Base-by-base conservation (phyloP, 2,329 filamentous ascomycete genomes). In the Tolypocladium ovalisporum region DNA sequence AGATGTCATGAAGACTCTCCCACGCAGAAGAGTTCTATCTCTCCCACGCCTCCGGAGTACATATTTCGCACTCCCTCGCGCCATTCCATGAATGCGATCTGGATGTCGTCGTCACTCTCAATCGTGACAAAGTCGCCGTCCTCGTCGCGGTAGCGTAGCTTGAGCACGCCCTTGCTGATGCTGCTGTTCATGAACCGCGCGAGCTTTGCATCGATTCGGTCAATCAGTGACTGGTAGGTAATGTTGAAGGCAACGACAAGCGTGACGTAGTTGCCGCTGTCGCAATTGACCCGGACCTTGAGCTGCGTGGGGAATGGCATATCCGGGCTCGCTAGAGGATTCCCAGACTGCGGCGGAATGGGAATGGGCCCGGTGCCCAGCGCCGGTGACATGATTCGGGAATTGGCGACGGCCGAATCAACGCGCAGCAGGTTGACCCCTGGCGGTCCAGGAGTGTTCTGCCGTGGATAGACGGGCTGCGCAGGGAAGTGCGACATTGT, bases 211-310 rank as follows among this genome's bases (percentile, higher is more conserved):
- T 99, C 94, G 65, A 99, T 97, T 13, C 94, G 88, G 69, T 97
- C 94, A 62, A 94, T 91, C 57, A 99, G 79, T 29, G 90, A 94
- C 63, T 94, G 90, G 73, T 95, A 97, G 44, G 90, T 88, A 66
- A 97, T 97, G 69, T 95, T 96, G 73, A 90, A 95, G 36, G 90
- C 89, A 47, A 96, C 95, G 13, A 99, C 93, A n/a, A 99, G 80
- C 1, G 93, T 97, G 59, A 97, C 88, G 64, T 95, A 95, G 68
- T 92, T 94, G 52, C 88, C 88, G 52, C 73, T 76, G 59, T 94
- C 90, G 68, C 90, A 95, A 67, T 93, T 93, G 58, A 99, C 91
- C 70, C 95, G 96, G 54, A 97, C 92, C 74, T 97, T 97, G 55
- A 99, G 81, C 68, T 97, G 94, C 9, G 89, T 85, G 52, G 79